Percentiles rank a stretch among this genome's conserved stretches.
Conservation (phyloP, 768 basidiomycete species). For the Udeniomyces megalosporus region DNA sequence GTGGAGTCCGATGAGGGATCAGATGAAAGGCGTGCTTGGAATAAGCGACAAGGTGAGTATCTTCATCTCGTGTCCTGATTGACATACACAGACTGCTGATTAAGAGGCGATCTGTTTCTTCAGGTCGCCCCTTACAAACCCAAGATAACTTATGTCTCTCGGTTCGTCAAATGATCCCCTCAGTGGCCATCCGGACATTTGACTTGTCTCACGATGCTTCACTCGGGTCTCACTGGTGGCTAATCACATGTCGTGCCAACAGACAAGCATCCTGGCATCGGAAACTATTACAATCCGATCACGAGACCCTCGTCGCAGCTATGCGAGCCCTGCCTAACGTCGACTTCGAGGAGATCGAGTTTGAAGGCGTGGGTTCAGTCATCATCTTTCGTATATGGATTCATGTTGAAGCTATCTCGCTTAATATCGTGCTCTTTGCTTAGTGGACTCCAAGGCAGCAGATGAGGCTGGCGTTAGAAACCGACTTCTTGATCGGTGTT, state of each 20-base stretch:
- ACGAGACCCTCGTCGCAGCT: neutral
- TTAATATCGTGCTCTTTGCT: too few relatives aligned
- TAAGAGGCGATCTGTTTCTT: too few relatives aligned
- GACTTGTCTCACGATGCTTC: neutral
- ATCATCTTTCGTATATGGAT: too few relatives aligned
- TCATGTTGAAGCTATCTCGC: too few relatives aligned
- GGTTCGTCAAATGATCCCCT: neutral
- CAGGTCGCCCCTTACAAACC: neutral
- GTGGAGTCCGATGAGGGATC: neutral
- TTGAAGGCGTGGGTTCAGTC: neutral
- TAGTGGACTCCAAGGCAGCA: neutral
- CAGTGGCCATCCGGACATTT: neutral
- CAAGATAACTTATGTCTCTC: neutral
- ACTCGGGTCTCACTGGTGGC: too few relatives aligned
- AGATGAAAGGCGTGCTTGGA: neutral
- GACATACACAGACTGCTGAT: too few relatives aligned
- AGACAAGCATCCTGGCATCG: neutral
- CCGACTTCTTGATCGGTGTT: constrained; percentile 14
- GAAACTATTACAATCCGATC: neutral
- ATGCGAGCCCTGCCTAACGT: neutral
- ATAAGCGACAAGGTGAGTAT: neutral
- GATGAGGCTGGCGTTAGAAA: constrained; percentile 7
- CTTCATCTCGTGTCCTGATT: neutral
- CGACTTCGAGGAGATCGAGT: neutral
- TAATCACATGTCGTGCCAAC: neutral